These are phyloP conservation scores for Calonectria leucothoes DNA, from an alignment of 2,329 filamentous ascomycete genomes.

Conservation along the genomic window DNA sequence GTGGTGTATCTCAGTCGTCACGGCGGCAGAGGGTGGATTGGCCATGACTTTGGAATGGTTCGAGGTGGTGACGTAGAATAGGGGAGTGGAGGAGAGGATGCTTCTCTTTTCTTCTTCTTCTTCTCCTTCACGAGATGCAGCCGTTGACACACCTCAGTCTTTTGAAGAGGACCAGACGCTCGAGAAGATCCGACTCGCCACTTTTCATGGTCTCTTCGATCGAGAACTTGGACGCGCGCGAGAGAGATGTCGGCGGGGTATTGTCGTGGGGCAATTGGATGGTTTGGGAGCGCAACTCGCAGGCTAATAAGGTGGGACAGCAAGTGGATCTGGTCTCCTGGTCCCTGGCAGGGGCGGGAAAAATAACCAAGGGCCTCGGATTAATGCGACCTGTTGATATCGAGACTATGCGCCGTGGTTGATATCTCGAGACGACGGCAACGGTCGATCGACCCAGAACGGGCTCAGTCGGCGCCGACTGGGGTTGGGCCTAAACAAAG, in stretches of 20 bases:
- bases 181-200: conserved; percentile 35
- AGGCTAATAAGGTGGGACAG: conserved; percentile 38
- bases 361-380: conserved; percentile 6
- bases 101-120: neutral
- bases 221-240: conserved; percentile 26
- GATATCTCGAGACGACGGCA: conserved; percentile 2
- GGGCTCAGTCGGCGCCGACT: neutral
- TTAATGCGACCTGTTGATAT: conserved; percentile 11
- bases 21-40: conserved; percentile 30
- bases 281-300: conserved; percentile 35
- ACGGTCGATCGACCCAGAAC: neutral
- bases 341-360: conserved; percentile 38
- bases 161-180: conserved; percentile 39
- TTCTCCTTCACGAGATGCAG: conserved; percentile 37
- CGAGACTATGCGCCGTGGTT: neutral
- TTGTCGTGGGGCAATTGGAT: conserved; percentile 28
- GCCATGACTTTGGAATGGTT: conserved; percentile 35
- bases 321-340: conserved; percentile 40
- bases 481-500: too few species aligned
- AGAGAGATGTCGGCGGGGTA: conserved; percentile 9
- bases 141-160: conserved; percentile 40
- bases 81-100: neutral
- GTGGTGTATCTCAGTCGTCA: conserved; percentile 35
- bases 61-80: neutral
- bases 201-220: conserved; percentile 44